Base-by-base conservation (phyloP, 192 early-diverging fungal species). In the Radiomyces spectabilis region DNA sequence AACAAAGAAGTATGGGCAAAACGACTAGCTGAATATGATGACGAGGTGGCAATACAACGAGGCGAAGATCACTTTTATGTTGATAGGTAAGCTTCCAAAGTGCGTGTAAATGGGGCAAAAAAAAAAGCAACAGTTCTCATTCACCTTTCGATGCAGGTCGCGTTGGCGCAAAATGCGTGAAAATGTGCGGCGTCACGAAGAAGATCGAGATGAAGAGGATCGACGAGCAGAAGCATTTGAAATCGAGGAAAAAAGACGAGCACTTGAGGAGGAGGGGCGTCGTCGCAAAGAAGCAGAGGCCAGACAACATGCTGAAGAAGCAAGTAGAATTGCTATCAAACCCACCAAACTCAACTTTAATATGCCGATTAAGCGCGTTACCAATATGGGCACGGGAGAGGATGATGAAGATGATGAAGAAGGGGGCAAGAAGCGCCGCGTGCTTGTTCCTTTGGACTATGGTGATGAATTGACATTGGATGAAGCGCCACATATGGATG, bases 111-210 rank as follows among this genome's bases (percentile, higher is more conserved):
- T 0, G 10, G 40, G 10, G 48, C 30, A 27, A 1, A 37, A 32
- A 51, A 51, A 42, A 50, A 13, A 49, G 41, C 1, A 41, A 35
- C 21, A 35, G 4, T 3, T 31, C 6, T 21, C 0, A 16, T 22
- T n/a, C n/a, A n/a, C 7, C 19, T 41, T 48, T 42, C 38, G 26
- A 31, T 27, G 44, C 55, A 82, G 85, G 40, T 63, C 73, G 16
- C 73, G 90, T 42, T 92, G 90, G 90, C 81, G 85, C 81, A 75
- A 77, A 16, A 74, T 61, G 46, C 71, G 89, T 58, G 74, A 78
- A 44, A 55, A 62, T 4, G 67, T 75, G 27, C 70, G 80, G 30
- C 72, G 78, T 30, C 80, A 81, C 2, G 91, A 94, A 59, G 57
- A 77, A 29, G 85, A 88, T 44, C 53, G 63, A 39, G 91, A 91